Evolutionary conservation across 1,284 basidiomycete species (phyloP), one percentile per base, ranked within the genome.

Genomic region (Irpex rosettiformis): DNA sequence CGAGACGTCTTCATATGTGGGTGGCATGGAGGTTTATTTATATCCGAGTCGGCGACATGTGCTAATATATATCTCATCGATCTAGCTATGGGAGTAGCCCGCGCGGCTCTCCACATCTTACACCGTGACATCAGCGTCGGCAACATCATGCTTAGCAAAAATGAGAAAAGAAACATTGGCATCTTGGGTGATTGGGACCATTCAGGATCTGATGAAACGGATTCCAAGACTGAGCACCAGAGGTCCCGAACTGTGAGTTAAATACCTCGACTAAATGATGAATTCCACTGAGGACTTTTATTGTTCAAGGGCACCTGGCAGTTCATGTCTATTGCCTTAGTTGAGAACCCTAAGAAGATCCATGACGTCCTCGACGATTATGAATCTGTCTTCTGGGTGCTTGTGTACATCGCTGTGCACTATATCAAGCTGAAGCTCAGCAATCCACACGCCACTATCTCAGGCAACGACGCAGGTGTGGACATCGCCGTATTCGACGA

Each of bases 181-280:
- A 28, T 57, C 21, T 21, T 57, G 40, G 47, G 18, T 18, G 56
- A 57, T 18, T 57, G 56, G 56, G 56, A 57, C 30, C 43, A 45
- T 18, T 45, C 43, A n/a, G 43, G 13, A 8, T 2, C 3, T n/a
- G 16, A 1, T 2, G 43, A 45, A 22, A 1, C 21, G 18, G 16
- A n/a, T 5, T 3, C 16, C n/a, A n/a, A n/a, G n/a, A n/a, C n/a
- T 18, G 43, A 22, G n/a, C 2, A 45, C 6, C 43, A 45, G 5
- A n/a, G 18, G 13, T 45, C 2, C 5, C 43, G 43, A 11, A 45
- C 43, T 45, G 43, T 45, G 6, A n/a, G 43, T 45, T 7, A n/a
- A 7, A 16, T n/a, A 7, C 18, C 18, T 45, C 13, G 42, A 16
- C 30, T 45, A n/a, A 21, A 16, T 16, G 7, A n/a, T 7, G n/a